Base-by-base conservation (phyloP, 1,284 basidiomycete genomes). In the Ceratobasidium papillatum region DNA sequence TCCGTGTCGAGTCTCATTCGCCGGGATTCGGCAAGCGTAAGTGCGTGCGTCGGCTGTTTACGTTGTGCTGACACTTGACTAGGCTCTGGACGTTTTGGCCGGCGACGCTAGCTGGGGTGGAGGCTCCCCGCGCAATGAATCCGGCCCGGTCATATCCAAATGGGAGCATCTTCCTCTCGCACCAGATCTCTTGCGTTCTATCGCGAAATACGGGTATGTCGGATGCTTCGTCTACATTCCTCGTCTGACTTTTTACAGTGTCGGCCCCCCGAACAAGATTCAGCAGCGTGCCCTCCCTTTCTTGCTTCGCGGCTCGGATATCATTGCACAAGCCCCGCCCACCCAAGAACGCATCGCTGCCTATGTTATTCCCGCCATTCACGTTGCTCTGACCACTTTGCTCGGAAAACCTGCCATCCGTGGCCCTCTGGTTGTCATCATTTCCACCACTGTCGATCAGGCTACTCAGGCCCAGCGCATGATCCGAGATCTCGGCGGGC, bases 311-410 rank as follows among this genome's bases (percentile, higher is more conserved):
- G 94, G 95, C 9, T 90, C 94, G 54, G 98, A 99, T 80, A 97
- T 99, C 79, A 98, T 99, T 78, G 96, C 96, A 5, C 97, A 99
- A 84, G 97, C 97, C 12, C 97, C 97, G 54, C 96, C 97, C 0
- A 99, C 97, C 0, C 97, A 99, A 82, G 97, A 99, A 82, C 89
- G 97, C 59, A 99, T 99, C 80, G 96, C 97, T 38, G 95, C 95
- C 73, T 99, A 99, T 82, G 93, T 96, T 62, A 96, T 97, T 76
- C 95, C 95, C 54, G 94, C 94, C 25, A 92, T 98, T 65, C 95
- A 96, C 80, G 90, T 93, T 59, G 93, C 94, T 51, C 86, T 94
- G 74, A 89, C 87, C 74, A 84, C 89, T 80, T 84, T 87, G 65
- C 76, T 83, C 66, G 71, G 74, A 3, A 82, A 83, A 78, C 84